Base-by-base conservation (phyloP, 2,329 filamentous ascomycete species). In the Pseudomassariella vexata region DNA sequence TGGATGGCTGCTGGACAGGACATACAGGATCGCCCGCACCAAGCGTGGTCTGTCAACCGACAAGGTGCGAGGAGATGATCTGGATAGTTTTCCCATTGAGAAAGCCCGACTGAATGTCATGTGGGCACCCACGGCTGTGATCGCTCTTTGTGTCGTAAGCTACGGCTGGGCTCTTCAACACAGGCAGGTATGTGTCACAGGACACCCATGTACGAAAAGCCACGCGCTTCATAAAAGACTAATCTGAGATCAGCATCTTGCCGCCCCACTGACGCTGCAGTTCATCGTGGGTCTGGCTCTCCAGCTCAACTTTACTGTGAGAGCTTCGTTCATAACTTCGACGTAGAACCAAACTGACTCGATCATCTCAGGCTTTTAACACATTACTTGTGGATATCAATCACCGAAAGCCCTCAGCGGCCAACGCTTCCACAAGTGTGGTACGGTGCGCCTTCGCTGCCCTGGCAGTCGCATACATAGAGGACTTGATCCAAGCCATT, bases 11-110 rank as follows among this genome's bases (percentile, higher is more conserved):
- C 57, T 73, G 32, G 68, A 73, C 53, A 76, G 73, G 63, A 86
- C n/a, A n/a, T n/a, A n/a, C n/a, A n/a, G n/a, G n/a, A 87, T 52
- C 90, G 85, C 55, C 66, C 74, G 6, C 70, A 80, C 17, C 68
- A 78, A 31, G 82, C 83, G 2, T 63, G 61, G 19, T 64, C 65
- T 19, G 62, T 79, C 15, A 2, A 72, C 85, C 40, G 70, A 72
- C 39, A 68, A 62, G 35, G 73, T 70, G 36, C 71, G 73, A 4
- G 65, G 67, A 24, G 65, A 71, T 39, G 63, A 73, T 45, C 53
- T 73, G 25, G 42, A 50, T 6, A 53, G 57, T 14, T 74, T 72
- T 34, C 71, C 71, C 11, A 73, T 76, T 32, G 71, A 75, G 46
- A 52, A 49, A 12, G 70, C 70, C 0, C 58, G 75, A 19, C 53